Evolutionary conservation across 2,329 filamentous ascomycete species (phyloP).

Genomic region (Mariannaea sp.): DNA sequence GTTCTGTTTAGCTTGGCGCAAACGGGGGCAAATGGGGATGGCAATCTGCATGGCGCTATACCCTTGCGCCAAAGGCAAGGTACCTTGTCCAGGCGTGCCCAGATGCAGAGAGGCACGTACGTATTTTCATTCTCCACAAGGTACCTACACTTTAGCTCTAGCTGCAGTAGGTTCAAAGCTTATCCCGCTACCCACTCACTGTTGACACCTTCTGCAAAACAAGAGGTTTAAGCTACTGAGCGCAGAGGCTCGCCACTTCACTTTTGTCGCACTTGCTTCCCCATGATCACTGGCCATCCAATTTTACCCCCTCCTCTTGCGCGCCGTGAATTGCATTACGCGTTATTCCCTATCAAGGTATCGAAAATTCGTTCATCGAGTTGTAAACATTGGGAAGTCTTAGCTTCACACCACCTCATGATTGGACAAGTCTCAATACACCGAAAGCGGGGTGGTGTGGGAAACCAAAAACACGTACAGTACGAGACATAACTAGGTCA

Average conservation of each 20-base stretch:
- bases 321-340: constrained; percentile 12
- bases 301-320: constrained; percentile 12
- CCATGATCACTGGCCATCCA: constrained; percentile 5
- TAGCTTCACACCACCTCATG: constrained; percentile 23
- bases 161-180: constrained; percentile 5
- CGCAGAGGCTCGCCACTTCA: constrained; percentile 9
- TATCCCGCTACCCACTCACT: constrained; percentile 2
- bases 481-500: constrained; percentile 16
- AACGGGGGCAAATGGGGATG: constrained; percentile 12
- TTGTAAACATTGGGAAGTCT: constrained; percentile 11
- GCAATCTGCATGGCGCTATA: constrained; percentile 22
- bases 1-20: constrained; percentile 1
- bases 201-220: constrained; percentile 6
- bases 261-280: not conserved
- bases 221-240: constrained; percentile 1
- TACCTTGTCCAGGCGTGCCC: too few relatives aligned
- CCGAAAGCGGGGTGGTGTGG: constrained; percentile 26
- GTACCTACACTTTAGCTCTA: too few relatives aligned
- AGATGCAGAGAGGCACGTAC: too few relatives aligned
- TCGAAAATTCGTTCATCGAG: not conserved
- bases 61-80: not conserved
- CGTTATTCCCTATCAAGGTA: constrained; percentile 3
- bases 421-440: constrained; percentile 9
- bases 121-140: too few relatives aligned
- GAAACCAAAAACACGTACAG: constrained; percentile 24